phyloP scores from a whole-genome alignment of 129 eudicot genomes.

The Artemisia annua region DNA sequence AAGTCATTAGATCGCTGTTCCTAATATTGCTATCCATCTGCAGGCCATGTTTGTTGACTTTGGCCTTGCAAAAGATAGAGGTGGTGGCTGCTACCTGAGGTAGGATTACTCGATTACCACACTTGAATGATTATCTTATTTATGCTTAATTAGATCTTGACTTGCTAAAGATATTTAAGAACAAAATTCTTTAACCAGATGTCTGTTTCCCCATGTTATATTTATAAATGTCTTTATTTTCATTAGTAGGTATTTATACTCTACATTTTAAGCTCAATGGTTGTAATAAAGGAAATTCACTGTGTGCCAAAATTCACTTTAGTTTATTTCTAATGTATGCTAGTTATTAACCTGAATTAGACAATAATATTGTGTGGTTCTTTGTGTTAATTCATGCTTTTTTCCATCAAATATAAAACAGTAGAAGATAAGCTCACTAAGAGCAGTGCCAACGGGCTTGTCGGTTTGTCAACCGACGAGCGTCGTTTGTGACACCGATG shows the following conservation, averaged over 20 bases:
- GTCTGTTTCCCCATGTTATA: background rate
- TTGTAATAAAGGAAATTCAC: too few relatives aligned
- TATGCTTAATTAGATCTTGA: background rate
- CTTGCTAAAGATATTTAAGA: too few relatives aligned
- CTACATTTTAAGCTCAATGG: too few relatives aligned
- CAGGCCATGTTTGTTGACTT: slow-evolving; percentile 99
- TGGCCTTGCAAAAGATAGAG: slow-evolving; percentile 95
- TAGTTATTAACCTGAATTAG: background rate
- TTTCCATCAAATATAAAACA: background rate
- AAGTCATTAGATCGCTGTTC: slow-evolving; percentile 14
- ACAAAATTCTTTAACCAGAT: background rate
- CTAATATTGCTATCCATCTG: slow-evolving; percentile 12
- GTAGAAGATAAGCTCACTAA: background rate
- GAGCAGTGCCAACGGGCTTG: background rate
- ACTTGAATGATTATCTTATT: background rate
- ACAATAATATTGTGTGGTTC: background rate
- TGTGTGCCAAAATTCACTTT: too few relatives aligned
- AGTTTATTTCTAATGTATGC: background rate
- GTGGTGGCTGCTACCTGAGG: slow-evolving; percentile 89
- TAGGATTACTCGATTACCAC: slow-evolving; percentile 21
- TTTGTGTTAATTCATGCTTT: background rate
- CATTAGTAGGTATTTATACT: background rate
- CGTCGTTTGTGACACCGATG: too few relatives aligned
- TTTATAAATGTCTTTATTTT: background rate
- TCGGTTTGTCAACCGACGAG: too few relatives aligned